phyloP scores from a whole-genome alignment of 2,329 filamentous ascomycete species.

The Sporothrix variecibatus region DNA sequence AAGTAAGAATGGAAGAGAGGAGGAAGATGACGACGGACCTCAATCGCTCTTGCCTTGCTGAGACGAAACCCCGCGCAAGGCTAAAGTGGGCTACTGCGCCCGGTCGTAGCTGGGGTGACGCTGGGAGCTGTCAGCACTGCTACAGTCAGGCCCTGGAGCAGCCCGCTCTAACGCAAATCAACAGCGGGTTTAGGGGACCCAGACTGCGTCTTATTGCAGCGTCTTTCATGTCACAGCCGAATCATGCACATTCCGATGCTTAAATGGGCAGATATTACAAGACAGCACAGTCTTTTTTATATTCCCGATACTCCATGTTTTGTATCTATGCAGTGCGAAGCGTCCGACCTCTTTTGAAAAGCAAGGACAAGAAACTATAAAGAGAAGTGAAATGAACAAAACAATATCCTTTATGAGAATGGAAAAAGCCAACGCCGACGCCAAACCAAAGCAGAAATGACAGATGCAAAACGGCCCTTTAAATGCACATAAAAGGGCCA shows the following conservation, averaged over 20 bases:
- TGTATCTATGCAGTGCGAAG: neutral
- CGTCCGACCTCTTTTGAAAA: neutral
- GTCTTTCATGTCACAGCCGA: neutral
- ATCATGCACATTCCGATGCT: neutral
- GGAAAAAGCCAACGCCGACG: neutral
- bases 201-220: neutral
- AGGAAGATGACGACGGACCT: neutral
- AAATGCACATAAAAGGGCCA: neutral
- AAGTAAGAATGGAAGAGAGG: neutral
- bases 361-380: neutral
- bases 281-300: neutral
- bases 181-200: neutral
- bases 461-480: neutral
- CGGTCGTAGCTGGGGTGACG: neutral
- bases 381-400: neutral
- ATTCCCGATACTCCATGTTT: neutral
- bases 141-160: neutral
- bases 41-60: neutral
- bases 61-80: slow-evolving; percentile 18
- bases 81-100: slow-evolving; percentile 19
- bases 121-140: slow-evolving; percentile 5
- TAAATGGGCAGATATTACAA: neutral
- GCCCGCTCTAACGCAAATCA: neutral
- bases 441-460: slow-evolving; percentile 2
- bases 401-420: neutral